Evolutionary conservation across 1,139 yeast genomes (phyloP).

Genomic region (Waltiozyma sp.): DNA sequence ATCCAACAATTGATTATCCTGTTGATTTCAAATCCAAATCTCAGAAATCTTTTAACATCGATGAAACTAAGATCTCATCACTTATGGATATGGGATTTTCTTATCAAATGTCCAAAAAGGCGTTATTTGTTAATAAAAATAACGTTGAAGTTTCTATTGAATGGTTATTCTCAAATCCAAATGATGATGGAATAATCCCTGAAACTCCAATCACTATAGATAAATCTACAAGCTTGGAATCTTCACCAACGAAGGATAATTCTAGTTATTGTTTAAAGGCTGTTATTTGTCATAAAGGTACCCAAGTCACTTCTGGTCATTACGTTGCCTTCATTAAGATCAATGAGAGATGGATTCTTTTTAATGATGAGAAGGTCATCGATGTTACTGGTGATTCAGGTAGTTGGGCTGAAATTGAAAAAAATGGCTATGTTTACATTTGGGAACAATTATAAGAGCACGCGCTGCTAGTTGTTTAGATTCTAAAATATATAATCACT

Average conservation of each 20-base stretch:
- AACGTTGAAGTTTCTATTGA: conserved; percentile 75
- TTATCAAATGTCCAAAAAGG: conserved; percentile 51
- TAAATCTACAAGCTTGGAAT: conserved; percentile 9
- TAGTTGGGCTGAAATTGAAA: conserved; percentile 50
- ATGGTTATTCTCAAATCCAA: conserved; percentile 66
- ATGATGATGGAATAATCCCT: conserved; percentile 39
- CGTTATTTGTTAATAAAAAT: conserved; percentile 44
- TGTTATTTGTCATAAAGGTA: conserved; percentile 88
- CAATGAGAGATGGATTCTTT: conserved; percentile 61
- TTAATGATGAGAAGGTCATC: conserved; percentile 91
- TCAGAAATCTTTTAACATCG: conserved; percentile 9
- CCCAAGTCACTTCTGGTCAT: conserved; percentile 92
- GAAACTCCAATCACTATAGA: conserved; percentile 4
- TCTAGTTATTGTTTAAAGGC: conserved; percentile 46
- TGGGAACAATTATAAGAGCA: conserved; percentile 20
- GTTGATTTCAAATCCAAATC: conserved; percentile 7
- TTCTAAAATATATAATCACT: no score
- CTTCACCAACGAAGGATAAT: conserved; percentile 3
- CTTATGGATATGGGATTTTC: conserved; percentile 74
- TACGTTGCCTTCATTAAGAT: conserved; percentile 73
- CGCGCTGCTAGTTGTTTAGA: no score
- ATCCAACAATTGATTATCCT: conserved; percentile 55
- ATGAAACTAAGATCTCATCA: conserved; percentile 35
- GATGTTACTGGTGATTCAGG: conserved; percentile 43
- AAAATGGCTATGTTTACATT: conserved; percentile 53